Evolutionary conservation across 2,329 filamentous ascomycete genomes (phyloP).

Genomic region (Hortaea sp.): DNA sequence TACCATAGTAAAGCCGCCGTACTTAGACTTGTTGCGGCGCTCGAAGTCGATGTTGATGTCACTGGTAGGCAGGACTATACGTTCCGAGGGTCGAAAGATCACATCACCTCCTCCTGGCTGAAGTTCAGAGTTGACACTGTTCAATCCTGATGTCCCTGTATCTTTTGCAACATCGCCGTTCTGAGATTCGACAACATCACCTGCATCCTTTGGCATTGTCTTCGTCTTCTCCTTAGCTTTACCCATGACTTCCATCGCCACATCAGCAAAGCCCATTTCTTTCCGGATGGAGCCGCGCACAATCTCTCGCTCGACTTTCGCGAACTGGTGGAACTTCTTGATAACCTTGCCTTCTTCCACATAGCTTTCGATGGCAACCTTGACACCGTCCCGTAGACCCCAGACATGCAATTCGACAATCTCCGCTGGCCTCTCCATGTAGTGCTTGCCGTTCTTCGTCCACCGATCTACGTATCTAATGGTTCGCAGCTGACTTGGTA

Average conservation of each 20-base stretch:
- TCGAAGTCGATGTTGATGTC: conserved; percentile 90
- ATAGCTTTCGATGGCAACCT: conserved; percentile 75
- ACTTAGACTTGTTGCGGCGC: conserved; percentile 67
- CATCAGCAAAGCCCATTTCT: conserved; percentile 32
- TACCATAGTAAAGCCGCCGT: conserved; percentile 73
- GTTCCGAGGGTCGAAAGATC: conserved; percentile 62
- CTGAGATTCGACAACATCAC: conserved; percentile 8
- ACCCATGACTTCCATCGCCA: conserved; percentile 29
- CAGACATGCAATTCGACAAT: conserved; percentile 82
- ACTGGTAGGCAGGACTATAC: conserved; percentile 63
- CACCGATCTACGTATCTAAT: conserved; percentile 82
- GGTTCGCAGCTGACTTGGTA: conserved; percentile 84
- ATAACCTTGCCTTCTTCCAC: conserved; percentile 84
- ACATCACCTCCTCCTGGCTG: conserved; percentile 55
- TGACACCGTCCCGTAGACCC: conserved; percentile 80
- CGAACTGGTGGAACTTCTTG: conserved; percentile 72
- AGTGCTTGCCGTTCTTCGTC: conserved; percentile 64
- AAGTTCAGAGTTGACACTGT: conserved; percentile 1
- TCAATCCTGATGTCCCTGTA: neutral
- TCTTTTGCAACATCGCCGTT: neutral
- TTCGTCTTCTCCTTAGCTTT: conserved; percentile 15
- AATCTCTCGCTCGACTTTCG: conserved; percentile 58
- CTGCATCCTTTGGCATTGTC: conserved; percentile 9
- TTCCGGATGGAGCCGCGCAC: conserved; percentile 46
- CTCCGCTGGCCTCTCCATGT: conserved; percentile 73